Evolutionary conservation across 345 rosid species (phyloP).

Genomic region (Salix arbutifolia): DNA sequence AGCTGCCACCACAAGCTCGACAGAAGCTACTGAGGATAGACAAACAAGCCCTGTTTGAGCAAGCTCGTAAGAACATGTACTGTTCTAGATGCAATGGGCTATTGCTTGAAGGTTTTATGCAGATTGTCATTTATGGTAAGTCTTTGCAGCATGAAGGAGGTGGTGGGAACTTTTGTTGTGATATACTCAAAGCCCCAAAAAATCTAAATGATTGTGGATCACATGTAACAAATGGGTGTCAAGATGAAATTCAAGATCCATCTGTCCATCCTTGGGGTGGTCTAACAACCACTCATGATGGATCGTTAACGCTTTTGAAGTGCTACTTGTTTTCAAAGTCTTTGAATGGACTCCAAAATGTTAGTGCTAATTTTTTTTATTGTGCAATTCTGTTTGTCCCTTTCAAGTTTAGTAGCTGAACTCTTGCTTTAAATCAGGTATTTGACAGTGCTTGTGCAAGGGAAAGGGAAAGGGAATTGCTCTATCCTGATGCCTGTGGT

Average conservation of each 20-base stretch:
- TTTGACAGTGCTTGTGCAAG: slow-evolving; percentile 90
- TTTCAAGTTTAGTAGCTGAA: slow-evolving; percentile 33
- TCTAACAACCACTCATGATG: slow-evolving; percentile 70
- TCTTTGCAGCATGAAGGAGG: slow-evolving; percentile 60
- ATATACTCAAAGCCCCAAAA: slow-evolving; percentile 34
- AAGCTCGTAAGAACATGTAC: slow-evolving; percentile 94
- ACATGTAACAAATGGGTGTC: slow-evolving; percentile 34
- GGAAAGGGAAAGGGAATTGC: slow-evolving; percentile 87
- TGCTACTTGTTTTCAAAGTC: slow-evolving; percentile 71
- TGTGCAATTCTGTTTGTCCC: background rate
- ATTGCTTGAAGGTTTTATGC: slow-evolving; percentile 75
- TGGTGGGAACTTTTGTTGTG: slow-evolving; percentile 36
- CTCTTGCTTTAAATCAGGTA: slow-evolving; percentile 50
- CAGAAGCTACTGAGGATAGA: slow-evolving; percentile 75
- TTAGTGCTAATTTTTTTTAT: slow-evolving; percentile 33
- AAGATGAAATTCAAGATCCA: slow-evolving; percentile 68
- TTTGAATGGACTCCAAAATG: slow-evolving; percentile 68
- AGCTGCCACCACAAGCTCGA: slow-evolving; percentile 52
- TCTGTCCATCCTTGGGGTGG: slow-evolving; percentile 95
- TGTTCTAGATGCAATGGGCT: slow-evolving; percentile 96
- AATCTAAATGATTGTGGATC: slow-evolving; percentile 35
- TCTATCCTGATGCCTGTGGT: slow-evolving; percentile 98
- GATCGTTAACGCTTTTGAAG: slow-evolving; percentile 70
- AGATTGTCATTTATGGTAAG: slow-evolving; percentile 75
- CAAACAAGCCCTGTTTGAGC: slow-evolving; percentile 83